Evolutionary conservation across 2,329 filamentous ascomycete species (phyloP), one percentile per base, ranked within the genome.

Genomic region (Paracorniculantispora psalliotae): DNA sequence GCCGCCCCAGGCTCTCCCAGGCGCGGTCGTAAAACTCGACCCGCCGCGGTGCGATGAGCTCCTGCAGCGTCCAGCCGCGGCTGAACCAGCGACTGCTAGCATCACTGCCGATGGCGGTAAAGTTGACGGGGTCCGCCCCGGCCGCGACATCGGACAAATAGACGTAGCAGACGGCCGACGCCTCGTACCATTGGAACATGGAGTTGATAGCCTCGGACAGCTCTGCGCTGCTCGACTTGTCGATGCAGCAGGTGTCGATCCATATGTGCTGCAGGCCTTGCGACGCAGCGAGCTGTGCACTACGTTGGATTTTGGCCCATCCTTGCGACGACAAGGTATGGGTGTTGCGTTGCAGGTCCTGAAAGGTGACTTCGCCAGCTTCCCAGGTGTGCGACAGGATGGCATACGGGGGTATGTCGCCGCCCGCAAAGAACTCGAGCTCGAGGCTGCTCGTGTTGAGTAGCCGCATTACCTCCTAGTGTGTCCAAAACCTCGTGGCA

Each of bases 201-300:
- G 66, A 67, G 59, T 69, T 68, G 61, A 68, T 64, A 13, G 66
- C 63, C 52, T 68, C 66, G n/a, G 66, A 64, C 26, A 69, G 41
- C 50, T 69, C 68, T 13, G 65, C 57, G 13, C 61, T 61, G 25
- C 60, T 66, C 12, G 61, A 66, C 53, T 68, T 67, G 61, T 71
- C 68, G 57, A 71, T 67, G 48, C 68, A 71, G 44, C 67, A 68
- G 1, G 67, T 69, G 19, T 70, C 67, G 19, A 65, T 61, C 68
- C 69, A 71, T 1, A 66, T 61, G 61, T 66, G 69, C 3, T 59
- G 37, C 48, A 67, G 65, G 2, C 64, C 33, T 8, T 43, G n/a
- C n/a, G 33, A 17, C 13, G 26, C 23, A 2, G 56, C 56, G 2
- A 51, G 46, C 47, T 58, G 25, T 5, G 41, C 41, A 12, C 41